Base-by-base conservation (phyloP, 257 asterid species). In the Jacaranda mimosifolia region DNA sequence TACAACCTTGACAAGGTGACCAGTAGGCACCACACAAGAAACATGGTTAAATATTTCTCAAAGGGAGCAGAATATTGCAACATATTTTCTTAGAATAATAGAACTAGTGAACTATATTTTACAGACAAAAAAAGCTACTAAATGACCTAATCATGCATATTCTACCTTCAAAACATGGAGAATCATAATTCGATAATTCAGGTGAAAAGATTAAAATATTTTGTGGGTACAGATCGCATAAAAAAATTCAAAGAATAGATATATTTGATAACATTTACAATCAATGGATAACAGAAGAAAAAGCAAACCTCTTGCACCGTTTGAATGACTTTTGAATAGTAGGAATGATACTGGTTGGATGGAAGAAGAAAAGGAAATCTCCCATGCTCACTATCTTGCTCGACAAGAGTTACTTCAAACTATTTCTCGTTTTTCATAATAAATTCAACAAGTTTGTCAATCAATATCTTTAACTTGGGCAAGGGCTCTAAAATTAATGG, bases 291-390 rank as follows among this genome's bases (percentile, higher is more conserved):
- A 18, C 10, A 48, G 73, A 21, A 66, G 78, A 77, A 75, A 77
- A 73, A 13, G 51, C 76, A 49, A 57, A 96, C 99, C 98, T 90
- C 91, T 80, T 83, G 91, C 73, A 88, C 86, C 46, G 78, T 81
- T 71, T 87, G 91, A 72, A 93, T 96, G 73, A 86, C 87, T 73
- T 89, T 85, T 26, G 84, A 74, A 83, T 91, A 93, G 86, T 91
- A 96, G 10, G 97, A 82, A 84, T 96, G 91, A 87, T 91, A 91
- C 82, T 82, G 92, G 81, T 91, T 85, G 69, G 97, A 86, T 39
- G 94, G 93, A 19, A 88, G 87, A 77, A 96, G 99, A 85, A 96
- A 96, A 13, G 97, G 86, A 80, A 96, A 96, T 78, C 91, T 84
- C 76, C 86, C 92, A 15, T 84, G 93, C 81, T 87, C 83, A 49